phyloP scores from a whole-genome alignment of 2,329 filamentous ascomycete species.

The Calonectria pteridis region DNA sequence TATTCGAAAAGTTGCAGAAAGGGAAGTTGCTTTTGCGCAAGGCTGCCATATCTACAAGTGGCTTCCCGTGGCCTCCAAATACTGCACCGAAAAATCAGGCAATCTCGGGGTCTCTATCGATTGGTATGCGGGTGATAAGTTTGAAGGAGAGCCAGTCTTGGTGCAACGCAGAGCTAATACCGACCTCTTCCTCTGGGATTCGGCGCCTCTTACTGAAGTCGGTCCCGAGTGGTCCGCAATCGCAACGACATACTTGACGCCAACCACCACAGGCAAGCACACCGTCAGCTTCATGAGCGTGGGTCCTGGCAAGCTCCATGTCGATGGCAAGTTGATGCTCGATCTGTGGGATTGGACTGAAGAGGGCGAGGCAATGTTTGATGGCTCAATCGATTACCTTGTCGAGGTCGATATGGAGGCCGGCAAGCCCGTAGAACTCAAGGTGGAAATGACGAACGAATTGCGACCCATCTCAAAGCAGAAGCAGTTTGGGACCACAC shows the following conservation, averaged over 20 bases:
- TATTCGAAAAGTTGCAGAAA: constrained; percentile 65
- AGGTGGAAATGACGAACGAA: constrained; percentile 65
- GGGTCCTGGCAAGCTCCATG: constrained; percentile 71
- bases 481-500: constrained; percentile 66
- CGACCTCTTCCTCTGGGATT: constrained; percentile 79
- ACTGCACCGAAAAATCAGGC: constrained; percentile 55
- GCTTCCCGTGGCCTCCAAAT: constrained; percentile 44
- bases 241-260: constrained; percentile 70
- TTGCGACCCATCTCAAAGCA: constrained; percentile 73
- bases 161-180: constrained; percentile 72
- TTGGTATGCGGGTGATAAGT: constrained; percentile 74
- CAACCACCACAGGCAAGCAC: constrained; percentile 70
- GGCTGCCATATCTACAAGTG: constrained; percentile 46
- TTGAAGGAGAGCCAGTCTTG: constrained; percentile 68
- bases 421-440: constrained; percentile 69
- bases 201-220: constrained; percentile 70
- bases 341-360: constrained; percentile 79
- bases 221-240: constrained; percentile 74
- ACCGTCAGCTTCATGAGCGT: constrained; percentile 77
- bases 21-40: constrained; percentile 68
- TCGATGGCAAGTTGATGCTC: constrained; percentile 70
- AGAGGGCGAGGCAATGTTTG: constrained; percentile 78
- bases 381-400: constrained; percentile 74
- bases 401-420: constrained; percentile 71
- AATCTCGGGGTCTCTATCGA: constrained; percentile 73